phyloP scores from a whole-genome alignment of 345 rosid genomes.

The Brassica carinata region DNA sequence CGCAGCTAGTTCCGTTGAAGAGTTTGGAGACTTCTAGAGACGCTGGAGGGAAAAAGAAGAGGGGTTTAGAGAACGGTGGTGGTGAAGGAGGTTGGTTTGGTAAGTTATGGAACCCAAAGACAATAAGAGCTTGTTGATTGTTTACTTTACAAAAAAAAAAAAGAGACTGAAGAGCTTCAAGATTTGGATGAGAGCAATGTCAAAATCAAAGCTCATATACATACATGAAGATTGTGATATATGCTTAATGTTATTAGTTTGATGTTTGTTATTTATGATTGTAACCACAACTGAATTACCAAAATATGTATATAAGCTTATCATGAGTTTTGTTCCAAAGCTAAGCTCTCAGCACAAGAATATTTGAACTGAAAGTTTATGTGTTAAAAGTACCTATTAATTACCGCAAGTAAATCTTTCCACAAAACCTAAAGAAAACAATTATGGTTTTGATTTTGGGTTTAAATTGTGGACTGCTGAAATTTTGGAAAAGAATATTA shows the following conservation, averaged over 20 bases:
- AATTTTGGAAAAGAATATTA: neutral
- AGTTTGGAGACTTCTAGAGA: constrained; percentile 38
- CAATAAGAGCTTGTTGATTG: constrained; percentile 49
- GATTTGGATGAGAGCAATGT: neutral
- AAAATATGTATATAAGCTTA: constrained; percentile 9
- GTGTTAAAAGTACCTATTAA: neutral
- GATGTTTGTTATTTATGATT: constrained; percentile 17
- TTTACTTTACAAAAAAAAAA: neutral
- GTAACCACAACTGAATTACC: neutral
- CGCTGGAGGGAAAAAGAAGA: constrained; percentile 39
- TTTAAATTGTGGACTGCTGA: neutral
- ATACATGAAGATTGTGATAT: neutral
- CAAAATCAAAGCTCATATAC: neutral
- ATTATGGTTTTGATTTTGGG: neutral
- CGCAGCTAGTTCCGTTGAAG: constrained; percentile 42
- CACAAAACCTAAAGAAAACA: neutral
- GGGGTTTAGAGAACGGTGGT: constrained; percentile 33
- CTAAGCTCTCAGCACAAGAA: neutral
- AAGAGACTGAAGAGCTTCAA: neutral
- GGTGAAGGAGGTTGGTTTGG: constrained; percentile 47
- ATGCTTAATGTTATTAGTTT: constrained; percentile 9
- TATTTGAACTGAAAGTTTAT: neutral
- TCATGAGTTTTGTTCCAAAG: constrained; percentile 19
- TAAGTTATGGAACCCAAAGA: constrained; percentile 53
- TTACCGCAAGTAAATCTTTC: neutral